These are phyloP conservation scores for Hanseniaspora mollemarum DNA, from an alignment of 805 yeast species.

Conservation along the genomic window DNA sequence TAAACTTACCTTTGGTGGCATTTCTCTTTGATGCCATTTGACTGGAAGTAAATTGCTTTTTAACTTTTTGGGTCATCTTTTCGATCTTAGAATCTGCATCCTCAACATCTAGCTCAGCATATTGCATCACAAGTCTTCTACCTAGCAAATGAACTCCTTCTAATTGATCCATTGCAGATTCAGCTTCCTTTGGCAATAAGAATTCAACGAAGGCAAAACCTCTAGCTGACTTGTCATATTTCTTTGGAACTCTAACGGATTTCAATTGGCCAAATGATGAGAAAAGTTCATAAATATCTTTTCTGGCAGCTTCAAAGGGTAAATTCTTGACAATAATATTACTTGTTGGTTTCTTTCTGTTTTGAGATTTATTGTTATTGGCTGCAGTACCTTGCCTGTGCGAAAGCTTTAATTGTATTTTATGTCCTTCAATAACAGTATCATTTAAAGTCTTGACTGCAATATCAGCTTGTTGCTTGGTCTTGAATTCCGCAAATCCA, in stretches of 20 bases:
- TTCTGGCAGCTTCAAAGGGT: constrained; percentile 91
- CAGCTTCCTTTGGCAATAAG: constrained; percentile 78
- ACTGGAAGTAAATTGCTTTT: constrained; percentile 66
- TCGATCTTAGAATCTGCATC: constrained; percentile 86
- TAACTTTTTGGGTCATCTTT: constrained; percentile 77
- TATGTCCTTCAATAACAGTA: constrained; percentile 75
- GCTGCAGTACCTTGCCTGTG: constrained; percentile 43
- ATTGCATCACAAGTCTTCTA: constrained; percentile 85
- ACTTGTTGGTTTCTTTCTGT: constrained; percentile 38
- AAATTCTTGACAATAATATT: constrained; percentile 91
- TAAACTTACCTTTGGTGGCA: constrained; percentile 61
- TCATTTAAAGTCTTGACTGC: constrained; percentile 71
- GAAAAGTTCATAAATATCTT: constrained; percentile 83
- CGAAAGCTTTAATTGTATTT: constrained; percentile 76
- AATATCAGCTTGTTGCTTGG: constrained; percentile 62
- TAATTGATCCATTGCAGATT: constrained; percentile 81
- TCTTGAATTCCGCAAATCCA: constrained; percentile 84
- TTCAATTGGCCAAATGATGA: constrained; percentile 90
- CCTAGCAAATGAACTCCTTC: constrained; percentile 95
- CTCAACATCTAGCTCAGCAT: constrained; percentile 69
- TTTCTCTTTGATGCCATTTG: constrained; percentile 60
- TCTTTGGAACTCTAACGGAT: constrained; percentile 91
- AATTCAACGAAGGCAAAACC: constrained; percentile 98
- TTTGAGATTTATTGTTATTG: constrained; percentile 25
- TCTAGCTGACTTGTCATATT: constrained; percentile 86